Base-by-base conservation (phyloP, 106 monocot genomes). In the Apostasia ramifera region DNA sequence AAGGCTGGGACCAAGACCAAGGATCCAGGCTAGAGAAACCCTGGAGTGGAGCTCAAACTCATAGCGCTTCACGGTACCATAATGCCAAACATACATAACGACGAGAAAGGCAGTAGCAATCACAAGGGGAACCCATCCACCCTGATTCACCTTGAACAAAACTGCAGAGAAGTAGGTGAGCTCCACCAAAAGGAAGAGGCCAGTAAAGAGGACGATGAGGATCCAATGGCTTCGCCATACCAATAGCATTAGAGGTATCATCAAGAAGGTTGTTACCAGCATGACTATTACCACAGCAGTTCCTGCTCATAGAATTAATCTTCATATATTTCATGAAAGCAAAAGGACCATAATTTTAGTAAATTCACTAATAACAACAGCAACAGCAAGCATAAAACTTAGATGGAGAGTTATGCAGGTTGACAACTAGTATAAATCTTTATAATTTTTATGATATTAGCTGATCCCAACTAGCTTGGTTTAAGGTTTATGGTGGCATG, bases 181-280 rank as follows among this genome's bases (percentile, higher is more conserved):
- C 68, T 83, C 87, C 13, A 83, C 77, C n/a, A 80, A 13, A 46
- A 87, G 73, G 15, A 80, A 87, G 3, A 87, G 72, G 3, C 46
- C 71, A 0, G 83, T 72, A 48, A 87, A 87, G 56, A 71, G 57
- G 53, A 53, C 6, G 11, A 87, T 71, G 1, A 87, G 74, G 58
- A 83, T 63, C 87, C 87, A 87, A 59, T 87, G 82, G 70, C 83
- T 83, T 66, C 80, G 73, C 87, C 87, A 87, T 9, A 87, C 87
- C 65, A 87, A 61, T 1, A 87, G 51, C 87, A 87, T 87, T 62
- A 87, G 83, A 0, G 77, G 87, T 14, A 83, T 57, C 87, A 87
- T 87, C n/a, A 87, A 71, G 8, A 83, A 63, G 8, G 87, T 87
- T 14, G 87, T 87, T n/a, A 87, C 87, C 59, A 87, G 77, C 87